Conservation (phyloP, 192 early-diverging fungal species). For the Coemansia biformis region DNA sequence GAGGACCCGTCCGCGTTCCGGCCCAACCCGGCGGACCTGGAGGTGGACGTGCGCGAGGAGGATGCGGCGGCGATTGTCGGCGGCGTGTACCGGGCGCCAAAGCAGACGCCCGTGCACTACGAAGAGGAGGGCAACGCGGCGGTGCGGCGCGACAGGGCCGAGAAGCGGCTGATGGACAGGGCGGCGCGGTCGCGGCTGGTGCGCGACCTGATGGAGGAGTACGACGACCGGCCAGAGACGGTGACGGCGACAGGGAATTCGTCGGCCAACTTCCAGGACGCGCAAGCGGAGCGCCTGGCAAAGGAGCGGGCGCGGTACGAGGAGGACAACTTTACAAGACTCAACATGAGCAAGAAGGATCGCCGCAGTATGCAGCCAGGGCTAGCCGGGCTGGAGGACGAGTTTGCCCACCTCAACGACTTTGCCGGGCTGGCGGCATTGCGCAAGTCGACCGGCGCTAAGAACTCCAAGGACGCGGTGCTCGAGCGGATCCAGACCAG, state of each 20-base stretch:
- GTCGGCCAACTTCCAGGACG: constrained; percentile 54
- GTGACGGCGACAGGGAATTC: constrained; percentile 66
- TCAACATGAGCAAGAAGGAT: constrained; percentile 69
- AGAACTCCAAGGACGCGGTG: constrained; percentile 23
- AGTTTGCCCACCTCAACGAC: constrained; percentile 67
- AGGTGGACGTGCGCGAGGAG: constrained; percentile 37
- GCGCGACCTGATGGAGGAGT: constrained; percentile 75
- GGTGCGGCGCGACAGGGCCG: constrained; percentile 58
- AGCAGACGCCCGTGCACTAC: constrained; percentile 77
- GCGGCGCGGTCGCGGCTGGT: constrained; percentile 79
- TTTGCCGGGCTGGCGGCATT: constrained; percentile 47
- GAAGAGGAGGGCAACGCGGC: constrained; percentile 60
- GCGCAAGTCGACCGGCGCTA: constrained; percentile 11
- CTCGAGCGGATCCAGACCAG: constrained; percentile 33
- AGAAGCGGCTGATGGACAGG: constrained; percentile 58
- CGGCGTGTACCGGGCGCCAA: constrained; percentile 83
- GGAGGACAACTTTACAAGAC: constrained; percentile 83
- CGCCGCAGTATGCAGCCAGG: constrained; percentile 58
- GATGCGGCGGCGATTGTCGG: constrained; percentile 21
- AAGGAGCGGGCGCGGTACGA: constrained; percentile 71
- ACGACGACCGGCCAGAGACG: constrained; percentile 82
- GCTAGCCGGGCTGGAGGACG: constrained; percentile 66
- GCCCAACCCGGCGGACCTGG: constrained; percentile 75
- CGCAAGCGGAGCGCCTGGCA: constrained; percentile 54
- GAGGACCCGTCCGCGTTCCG: constrained; percentile 83